These are phyloP conservation scores for Bullera alba DNA, from an alignment of 768 basidiomycete species.

Conservation along the genomic window DNA sequence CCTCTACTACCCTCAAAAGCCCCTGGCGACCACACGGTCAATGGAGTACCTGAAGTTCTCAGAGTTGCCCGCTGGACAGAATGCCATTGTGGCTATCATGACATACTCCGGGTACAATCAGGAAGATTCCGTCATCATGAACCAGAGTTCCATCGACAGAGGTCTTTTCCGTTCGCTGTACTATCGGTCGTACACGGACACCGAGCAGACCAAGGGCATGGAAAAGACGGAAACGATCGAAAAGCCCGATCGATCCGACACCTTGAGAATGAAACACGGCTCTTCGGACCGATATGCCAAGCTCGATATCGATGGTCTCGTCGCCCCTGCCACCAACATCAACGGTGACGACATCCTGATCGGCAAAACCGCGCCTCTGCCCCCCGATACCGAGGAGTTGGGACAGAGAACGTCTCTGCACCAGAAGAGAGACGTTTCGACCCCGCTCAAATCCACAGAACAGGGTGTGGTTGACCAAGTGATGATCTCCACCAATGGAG, in stretches of 20 bases:
- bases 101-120: conserved; percentile 99
- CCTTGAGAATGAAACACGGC: conserved; percentile 93
- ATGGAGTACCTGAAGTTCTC: conserved; percentile 99
- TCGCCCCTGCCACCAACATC: conserved; percentile 90
- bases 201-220: conserved; percentile 92
- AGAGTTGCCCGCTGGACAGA: conserved; percentile 97
- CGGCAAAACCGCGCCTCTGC: conserved; percentile 96
- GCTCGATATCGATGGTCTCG: conserved; percentile 89
- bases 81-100: conserved; percentile 94
- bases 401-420: conserved; percentile 92
- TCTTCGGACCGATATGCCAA: conserved; percentile 77
- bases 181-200: conserved; percentile 96
- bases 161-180: conserved; percentile 98
- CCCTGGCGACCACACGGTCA: conserved; percentile 93
- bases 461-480: conserved; percentile 97
- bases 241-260: conserved; percentile 86
- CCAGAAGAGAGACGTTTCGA: conserved; percentile 90
- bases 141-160: conserved; percentile 95
- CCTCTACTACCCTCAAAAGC: conserved; percentile 98
- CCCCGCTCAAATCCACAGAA: conserved; percentile 95
- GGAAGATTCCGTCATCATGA: conserved; percentile 99
- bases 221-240: conserved; percentile 92
- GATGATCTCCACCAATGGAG: conserved; percentile 87
- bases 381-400: conserved; percentile 91
- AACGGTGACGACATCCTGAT: conserved; percentile 98